Evolutionary conservation across 306 rosid genomes (phyloP).

Genomic region (Arachis stenosperma): DNA sequence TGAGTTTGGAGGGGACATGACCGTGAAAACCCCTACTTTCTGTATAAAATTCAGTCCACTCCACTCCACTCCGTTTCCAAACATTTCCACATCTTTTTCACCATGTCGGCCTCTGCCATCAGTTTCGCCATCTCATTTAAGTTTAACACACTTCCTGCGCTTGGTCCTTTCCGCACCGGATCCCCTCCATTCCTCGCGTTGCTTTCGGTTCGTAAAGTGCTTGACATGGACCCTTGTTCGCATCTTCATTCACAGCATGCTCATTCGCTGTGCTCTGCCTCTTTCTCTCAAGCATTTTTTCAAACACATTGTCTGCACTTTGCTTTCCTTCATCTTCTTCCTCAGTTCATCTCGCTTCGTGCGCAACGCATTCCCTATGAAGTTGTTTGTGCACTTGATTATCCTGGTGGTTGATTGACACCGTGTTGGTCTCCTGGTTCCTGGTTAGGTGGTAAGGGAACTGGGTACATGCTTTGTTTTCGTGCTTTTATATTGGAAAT

Average conservation of each 20-base stretch:
- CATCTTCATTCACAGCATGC: slow-evolving; percentile 63
- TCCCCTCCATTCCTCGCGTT: slow-evolving; percentile 25
- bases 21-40: no score
- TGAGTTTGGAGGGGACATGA: no score
- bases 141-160: slow-evolving; percentile 33
- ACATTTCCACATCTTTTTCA: no score
- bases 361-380: slow-evolving; percentile 58
- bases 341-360: slow-evolving; percentile 87
- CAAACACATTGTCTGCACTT: slow-evolving; percentile 73
- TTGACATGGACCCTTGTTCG: slow-evolving; percentile 74
- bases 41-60: no score
- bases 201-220: slow-evolving; percentile 45
- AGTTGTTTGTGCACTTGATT: slow-evolving; percentile 66
- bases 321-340: slow-evolving; percentile 80
- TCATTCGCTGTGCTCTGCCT: slow-evolving; percentile 63
- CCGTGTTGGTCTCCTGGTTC: slow-evolving; percentile 78
- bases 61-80: no score
- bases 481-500: no score
- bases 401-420: slow-evolving; percentile 79
- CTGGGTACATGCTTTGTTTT: no score
- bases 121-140: no score
- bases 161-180: slow-evolving; percentile 16
- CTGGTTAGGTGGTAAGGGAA: no score
- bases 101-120: no score
- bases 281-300: slow-evolving; percentile 74